Conservation (phyloP, 768 basidiomycete species). For the Macrolepiota dolichaula region DNA sequence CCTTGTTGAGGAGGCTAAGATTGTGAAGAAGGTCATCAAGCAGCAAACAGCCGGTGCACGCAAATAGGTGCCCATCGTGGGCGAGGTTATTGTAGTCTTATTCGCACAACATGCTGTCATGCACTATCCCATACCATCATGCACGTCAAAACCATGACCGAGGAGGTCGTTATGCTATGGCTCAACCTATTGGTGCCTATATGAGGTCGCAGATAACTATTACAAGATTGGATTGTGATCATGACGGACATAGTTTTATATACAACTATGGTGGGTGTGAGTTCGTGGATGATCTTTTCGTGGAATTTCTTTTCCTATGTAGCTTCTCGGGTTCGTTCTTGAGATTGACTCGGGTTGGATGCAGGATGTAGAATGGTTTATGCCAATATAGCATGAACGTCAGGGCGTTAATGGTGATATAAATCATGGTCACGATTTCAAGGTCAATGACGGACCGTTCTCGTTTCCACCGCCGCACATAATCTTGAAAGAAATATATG, state of each 20-base stretch:
- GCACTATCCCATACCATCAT: conserved; percentile 22
- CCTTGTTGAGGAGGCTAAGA: conserved; percentile 99
- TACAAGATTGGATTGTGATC: not conserved
- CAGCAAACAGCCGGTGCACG: conserved; percentile 41
- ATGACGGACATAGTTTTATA: not conserved
- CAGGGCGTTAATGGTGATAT: conserved; percentile 10
- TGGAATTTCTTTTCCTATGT: conserved; percentile 6
- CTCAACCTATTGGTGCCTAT: not conserved
- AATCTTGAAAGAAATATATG: conserved; percentile 11
- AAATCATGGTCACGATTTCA: conserved; percentile 10
- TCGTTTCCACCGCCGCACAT: conserved; percentile 12
- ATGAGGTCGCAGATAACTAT: not conserved
- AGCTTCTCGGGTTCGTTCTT: conserved; percentile 8
- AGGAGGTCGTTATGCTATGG: conserved; percentile 15
- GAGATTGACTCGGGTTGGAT: conserved; percentile 7
- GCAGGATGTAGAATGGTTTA: conserved; percentile 11
- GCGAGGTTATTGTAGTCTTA: conserved; percentile 12
- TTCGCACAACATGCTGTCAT: conserved; percentile 18
- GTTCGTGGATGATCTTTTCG: not conserved
- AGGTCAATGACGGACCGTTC: conserved; percentile 11
- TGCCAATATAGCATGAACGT: conserved; percentile 11
- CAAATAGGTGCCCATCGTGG: conserved; percentile 30
- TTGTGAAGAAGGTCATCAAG: conserved; percentile 99
- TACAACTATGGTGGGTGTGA: conserved; percentile 6
- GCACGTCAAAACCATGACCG: conserved; percentile 23